These are phyloP conservation scores for Calendula officinalis DNA, from an alignment of 129 eudicot genomes.

Conservation along the genomic window DNA sequence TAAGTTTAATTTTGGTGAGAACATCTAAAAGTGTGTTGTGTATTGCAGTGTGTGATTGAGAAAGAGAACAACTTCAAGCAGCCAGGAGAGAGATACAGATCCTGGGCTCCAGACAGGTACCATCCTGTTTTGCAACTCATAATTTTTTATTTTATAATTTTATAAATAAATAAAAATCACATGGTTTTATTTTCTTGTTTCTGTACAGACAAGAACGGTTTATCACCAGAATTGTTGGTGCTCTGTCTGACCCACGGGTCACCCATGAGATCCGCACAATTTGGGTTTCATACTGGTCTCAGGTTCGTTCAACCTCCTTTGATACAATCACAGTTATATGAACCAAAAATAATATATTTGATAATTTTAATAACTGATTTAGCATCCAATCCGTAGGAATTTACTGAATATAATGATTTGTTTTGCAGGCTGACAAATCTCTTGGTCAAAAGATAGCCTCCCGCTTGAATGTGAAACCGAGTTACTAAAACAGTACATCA, in stretches of 20 bases:
- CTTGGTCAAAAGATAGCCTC: slow-evolving; percentile 92
- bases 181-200: not conserved
- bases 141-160: not conserved
- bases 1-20: not conserved
- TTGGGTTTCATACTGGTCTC: slow-evolving; percentile 64
- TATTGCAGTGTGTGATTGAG: slow-evolving; percentile 58
- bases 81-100: slow-evolving; percentile 92
- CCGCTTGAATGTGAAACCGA: slow-evolving; percentile 79
- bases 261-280: slow-evolving; percentile 78
- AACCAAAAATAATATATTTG: not conserved
- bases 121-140: not conserved
- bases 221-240: slow-evolving; percentile 55
- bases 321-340: too few relatives aligned
- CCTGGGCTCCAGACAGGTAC: slow-evolving; percentile 75
- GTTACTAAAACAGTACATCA: slow-evolving; percentile 43
- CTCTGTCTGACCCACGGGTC: slow-evolving; percentile 74
- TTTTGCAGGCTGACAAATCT: slow-evolving; percentile 75
- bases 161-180: not conserved
- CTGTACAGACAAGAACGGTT: slow-evolving; percentile 84
- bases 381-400: not conserved
- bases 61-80: slow-evolving; percentile 94
- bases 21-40: slow-evolving; percentile 2
- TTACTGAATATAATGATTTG: not conserved
- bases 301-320: slow-evolving; percentile 51
- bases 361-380: not conserved